phyloP scores from a whole-genome alignment of 73 alveolate genomes.

The Paramecium sonneborni region DNA sequence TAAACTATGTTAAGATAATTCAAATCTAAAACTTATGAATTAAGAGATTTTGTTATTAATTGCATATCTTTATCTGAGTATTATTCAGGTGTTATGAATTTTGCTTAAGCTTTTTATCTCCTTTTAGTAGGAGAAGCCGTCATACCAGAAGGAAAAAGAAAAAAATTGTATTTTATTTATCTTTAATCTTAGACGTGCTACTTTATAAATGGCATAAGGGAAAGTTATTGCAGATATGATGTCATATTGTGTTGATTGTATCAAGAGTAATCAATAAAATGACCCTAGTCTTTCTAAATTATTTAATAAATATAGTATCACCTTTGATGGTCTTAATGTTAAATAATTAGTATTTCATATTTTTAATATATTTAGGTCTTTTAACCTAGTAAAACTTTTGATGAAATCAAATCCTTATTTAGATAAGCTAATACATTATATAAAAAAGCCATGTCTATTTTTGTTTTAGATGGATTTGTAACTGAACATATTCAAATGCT shows the following conservation, averaged over 20 bases:
- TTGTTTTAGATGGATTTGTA: constrained; percentile 89
- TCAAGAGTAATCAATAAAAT: constrained; percentile 36
- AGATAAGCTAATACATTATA: constrained; percentile 91
- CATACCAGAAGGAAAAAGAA: constrained; percentile 84
- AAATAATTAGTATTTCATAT: constrained; percentile 69
- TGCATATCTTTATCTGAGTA: constrained; percentile 95
- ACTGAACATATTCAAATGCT: constrained; percentile 91
- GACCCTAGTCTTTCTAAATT: neutral
- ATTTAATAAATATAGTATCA: constrained; percentile 12
- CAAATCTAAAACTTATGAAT: constrained; percentile 87
- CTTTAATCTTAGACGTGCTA: constrained; percentile 73
- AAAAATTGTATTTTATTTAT: constrained; percentile 48
- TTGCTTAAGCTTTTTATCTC: constrained; percentile 93
- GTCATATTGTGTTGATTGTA: constrained; percentile 46
- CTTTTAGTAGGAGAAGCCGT: constrained; percentile 89
- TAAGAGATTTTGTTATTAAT: constrained; percentile 93
- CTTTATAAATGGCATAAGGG: constrained; percentile 91
- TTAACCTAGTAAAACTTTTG: constrained; percentile 79
- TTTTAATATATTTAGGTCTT: neutral
- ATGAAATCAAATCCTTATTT: constrained; percentile 90
- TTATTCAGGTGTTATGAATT: constrained; percentile 86
- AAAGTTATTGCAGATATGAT: constrained; percentile 42
- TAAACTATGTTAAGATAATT: constrained; percentile 92
- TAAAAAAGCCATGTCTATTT: constrained; percentile 88
- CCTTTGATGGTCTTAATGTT: neutral